Percentiles rank a stretch among this genome's conserved stretches.
These are phyloP conservation scores for Globisporangium heterothallicum DNA, from an alignment of 352 stramenopile genomes.

Conservation along the genomic window DNA sequence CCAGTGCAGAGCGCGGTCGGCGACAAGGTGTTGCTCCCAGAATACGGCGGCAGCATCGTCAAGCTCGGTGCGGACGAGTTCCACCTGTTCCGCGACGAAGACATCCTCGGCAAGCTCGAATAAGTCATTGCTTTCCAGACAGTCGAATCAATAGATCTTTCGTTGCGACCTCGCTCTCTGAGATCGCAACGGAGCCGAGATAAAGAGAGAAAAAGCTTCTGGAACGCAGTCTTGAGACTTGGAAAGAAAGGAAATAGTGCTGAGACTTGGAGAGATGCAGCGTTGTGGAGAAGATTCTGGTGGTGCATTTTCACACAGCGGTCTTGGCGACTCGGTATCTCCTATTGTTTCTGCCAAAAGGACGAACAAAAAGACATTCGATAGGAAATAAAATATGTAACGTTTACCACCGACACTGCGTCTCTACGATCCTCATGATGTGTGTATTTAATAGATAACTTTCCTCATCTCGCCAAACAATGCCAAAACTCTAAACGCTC, in stretches of 20 bases:
- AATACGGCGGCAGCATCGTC: constrained; percentile 93
- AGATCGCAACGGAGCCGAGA: too few relatives aligned
- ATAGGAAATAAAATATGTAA: constrained; percentile 41
- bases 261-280: background rate
- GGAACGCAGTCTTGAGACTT: too few relatives aligned
- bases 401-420: constrained; percentile 12
- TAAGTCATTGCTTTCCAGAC: too few relatives aligned
- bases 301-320: background rate
- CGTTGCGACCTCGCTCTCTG: background rate
- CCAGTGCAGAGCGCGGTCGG: constrained; percentile 83
- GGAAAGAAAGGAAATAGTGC: constrained; percentile 1
- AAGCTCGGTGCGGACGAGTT: constrained; percentile 91
- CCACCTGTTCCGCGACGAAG: constrained; percentile 94
- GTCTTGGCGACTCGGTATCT: too few relatives aligned
- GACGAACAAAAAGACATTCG: constrained; percentile 5
- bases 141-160: constrained; percentile 8
- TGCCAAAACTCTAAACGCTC: too few relatives aligned
- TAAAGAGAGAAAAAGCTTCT: constrained; percentile 6
- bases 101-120: constrained; percentile 96
- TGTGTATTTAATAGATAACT: constrained; percentile 15
- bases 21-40: constrained; percentile 94
- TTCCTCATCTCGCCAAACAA: background rate
- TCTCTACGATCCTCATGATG: background rate
- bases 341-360: background rate
- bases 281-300: background rate